Conservation (phyloP, 2,329 filamentous ascomycete genomes). For the Geosmithia flava region DNA sequence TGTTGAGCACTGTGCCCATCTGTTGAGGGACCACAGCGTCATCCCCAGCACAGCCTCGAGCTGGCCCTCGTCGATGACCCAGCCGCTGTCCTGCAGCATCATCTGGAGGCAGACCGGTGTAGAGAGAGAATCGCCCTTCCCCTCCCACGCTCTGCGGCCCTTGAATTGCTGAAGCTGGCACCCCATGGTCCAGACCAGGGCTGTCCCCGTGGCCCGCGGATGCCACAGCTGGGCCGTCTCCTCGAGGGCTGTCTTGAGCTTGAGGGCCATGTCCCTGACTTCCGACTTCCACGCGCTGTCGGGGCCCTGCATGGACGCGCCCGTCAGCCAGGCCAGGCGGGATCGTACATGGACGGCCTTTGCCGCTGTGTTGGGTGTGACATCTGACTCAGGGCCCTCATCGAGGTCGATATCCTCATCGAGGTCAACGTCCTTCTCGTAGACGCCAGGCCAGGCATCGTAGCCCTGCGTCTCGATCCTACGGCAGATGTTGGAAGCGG, state of each 20-base stretch:
- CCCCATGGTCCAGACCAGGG: not conserved
- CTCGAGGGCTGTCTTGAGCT: not conserved
- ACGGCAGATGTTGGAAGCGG: not conserved
- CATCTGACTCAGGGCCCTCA: not conserved
- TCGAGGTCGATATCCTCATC: not conserved
- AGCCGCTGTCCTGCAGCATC: not conserved
- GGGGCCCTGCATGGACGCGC: not conserved
- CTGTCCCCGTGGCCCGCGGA: not conserved
- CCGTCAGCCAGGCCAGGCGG: not conserved
- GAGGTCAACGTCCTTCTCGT: not conserved
- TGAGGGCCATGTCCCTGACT: not conserved
- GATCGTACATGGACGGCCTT: not conserved
- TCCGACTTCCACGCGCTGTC: not conserved
- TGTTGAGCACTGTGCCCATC: not conserved
- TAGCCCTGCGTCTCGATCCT: not conserved
- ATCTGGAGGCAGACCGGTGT: not conserved
- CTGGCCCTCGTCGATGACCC: not conserved
- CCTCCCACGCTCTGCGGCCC: not conserved
- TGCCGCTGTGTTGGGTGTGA: not conserved
- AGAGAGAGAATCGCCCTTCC: not conserved
- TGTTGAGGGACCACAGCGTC: not conserved
- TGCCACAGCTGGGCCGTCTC: not conserved
- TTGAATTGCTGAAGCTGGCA: not conserved
- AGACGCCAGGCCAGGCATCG: not conserved
- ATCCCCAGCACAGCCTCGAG: not conserved